phyloP scores from a whole-genome alignment of 2,329 filamentous ascomycete genomes.

The Colletotrichum navitas region DNA sequence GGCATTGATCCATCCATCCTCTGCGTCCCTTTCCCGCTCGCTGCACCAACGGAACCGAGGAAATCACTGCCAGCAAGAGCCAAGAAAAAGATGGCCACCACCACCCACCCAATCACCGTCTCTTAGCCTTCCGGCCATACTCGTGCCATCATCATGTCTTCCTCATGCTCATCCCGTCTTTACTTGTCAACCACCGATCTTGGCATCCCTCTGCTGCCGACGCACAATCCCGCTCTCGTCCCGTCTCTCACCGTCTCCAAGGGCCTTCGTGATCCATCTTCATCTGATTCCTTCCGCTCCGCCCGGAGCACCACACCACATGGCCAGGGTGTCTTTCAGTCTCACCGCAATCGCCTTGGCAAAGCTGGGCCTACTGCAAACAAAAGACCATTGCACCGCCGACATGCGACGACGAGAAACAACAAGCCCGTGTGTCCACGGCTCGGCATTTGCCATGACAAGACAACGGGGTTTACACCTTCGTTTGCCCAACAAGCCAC shows the following conservation, averaged over 20 bases:
- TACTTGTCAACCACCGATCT: not conserved
- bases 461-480: not conserved
- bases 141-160: not conserved
- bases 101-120: not conserved
- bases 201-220: slow-evolving; percentile 1
- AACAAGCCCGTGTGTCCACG: not conserved
- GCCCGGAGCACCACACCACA: slow-evolving; percentile 4
- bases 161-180: not conserved
- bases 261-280: slow-evolving; percentile 7
- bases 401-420: not conserved
- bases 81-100: not conserved
- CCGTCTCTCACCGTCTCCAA: slow-evolving; percentile 1
- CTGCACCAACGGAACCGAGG: slow-evolving; percentile 4
- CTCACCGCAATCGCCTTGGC: slow-evolving; percentile 21
- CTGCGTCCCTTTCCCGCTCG: slow-evolving; percentile 12
- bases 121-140: not conserved
- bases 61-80: not conserved
- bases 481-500: not conserved
- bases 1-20: not conserved
- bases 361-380: slow-evolving; percentile 11
- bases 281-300: slow-evolving; percentile 8
- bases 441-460: not conserved
- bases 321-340: not conserved
- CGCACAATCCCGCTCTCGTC: not conserved
- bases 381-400: not conserved